Base-by-base conservation (phyloP, 805 yeast species). In the Wickerhamomyces hampshirensis region DNA sequence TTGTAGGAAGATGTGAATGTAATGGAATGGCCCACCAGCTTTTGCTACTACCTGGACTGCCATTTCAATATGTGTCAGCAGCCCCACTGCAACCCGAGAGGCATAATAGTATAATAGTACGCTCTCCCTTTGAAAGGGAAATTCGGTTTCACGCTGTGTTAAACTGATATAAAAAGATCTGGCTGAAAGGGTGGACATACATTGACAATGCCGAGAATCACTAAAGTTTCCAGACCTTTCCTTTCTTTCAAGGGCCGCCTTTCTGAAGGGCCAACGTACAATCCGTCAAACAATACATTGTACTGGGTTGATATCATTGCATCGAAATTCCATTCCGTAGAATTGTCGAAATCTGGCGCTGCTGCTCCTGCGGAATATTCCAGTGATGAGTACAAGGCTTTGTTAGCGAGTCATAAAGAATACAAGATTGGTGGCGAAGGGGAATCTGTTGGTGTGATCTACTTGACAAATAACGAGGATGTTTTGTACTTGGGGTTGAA, bases 371-470 rank as follows among this genome's bases (percentile, higher is more conserved):
- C 44, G 5, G 55, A 57, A 3, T 55, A 54, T 30, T 33, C 58
- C 3, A 44, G 48, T 2, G 54, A 55, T 19, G 55, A 58, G 26
- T 18, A 50, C 15, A 32, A 29, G 5, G 37, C 42, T 15, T 45
- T 55, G 18, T 42, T 37, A 29, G 48, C 39, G 12, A 49, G 56
- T 13, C 75, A 68, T 44, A 63, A 69, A 38, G 57, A 62, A 12
- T 51, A 74, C 33, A 51, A 56, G 28, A 58, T 71, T 28, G n/a
- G n/a, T n/a, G n/a, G n/a, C n/a, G 54, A 56, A 5, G 49, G 59
- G 8, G 70, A 68, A 26, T 63, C 75, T 5, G 63, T 84, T 33
- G 95, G 96, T 11, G 89, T 82, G 12, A 69, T 88, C 44, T 84
- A 78, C 13, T 71, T 86, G 23, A 77, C 93, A 1, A 51, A 60